phyloP scores from a whole-genome alignment of 495 filamentous ascomycete genomes.

The Daldinia concentrica region DNA sequence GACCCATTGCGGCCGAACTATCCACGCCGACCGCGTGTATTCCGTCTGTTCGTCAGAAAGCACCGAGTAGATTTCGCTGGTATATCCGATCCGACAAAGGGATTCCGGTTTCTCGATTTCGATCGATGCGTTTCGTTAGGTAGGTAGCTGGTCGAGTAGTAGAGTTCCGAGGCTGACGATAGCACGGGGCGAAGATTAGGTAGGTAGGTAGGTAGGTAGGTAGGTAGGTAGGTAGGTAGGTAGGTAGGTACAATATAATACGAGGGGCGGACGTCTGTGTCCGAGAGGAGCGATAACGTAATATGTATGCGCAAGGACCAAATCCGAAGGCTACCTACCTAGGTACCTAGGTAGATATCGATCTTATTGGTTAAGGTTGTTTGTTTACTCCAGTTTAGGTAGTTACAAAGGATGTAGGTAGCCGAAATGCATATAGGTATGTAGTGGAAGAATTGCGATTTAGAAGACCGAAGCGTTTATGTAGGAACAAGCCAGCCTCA shows the following conservation, averaged over 20 bases:
- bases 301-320: too few species aligned
- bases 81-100: neutral
- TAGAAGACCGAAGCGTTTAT: neutral
- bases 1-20: conserved; percentile 73
- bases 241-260: neutral
- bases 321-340: neutral
- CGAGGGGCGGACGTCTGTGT: neutral
- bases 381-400: neutral
- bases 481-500: conserved; percentile 1
- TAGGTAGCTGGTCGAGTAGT: neutral
- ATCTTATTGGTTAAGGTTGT: neutral
- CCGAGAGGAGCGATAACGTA: neutral
- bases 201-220: too few species aligned
- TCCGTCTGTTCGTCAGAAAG: conserved; percentile 2
- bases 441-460: neutral
- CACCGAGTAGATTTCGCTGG: neutral
- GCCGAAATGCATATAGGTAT: neutral
- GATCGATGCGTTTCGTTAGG: too few species aligned
- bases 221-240: too few species aligned
- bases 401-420: neutral
- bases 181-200: neutral
- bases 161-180: neutral
- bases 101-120: neutral
- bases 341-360: too few species aligned
- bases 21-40: conserved; percentile 1